A percentile compares a stretch with the other conserved stretches of the same genome.
Conservation (phyloP, 257 asterid species). For the Nicotiana knightiana region DNA sequence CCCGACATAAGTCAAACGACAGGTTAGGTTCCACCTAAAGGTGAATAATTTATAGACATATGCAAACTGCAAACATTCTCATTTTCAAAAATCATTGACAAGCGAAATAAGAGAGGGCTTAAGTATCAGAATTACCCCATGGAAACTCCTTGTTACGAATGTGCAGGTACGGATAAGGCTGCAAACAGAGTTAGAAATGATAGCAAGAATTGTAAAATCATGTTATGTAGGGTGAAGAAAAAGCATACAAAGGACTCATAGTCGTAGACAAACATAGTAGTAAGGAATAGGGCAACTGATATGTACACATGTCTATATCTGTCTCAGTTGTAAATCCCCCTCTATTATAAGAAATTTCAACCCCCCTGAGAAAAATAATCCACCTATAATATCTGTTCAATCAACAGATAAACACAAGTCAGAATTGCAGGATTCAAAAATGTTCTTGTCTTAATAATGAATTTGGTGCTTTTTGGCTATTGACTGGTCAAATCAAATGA, state of each 20-base stretch:
- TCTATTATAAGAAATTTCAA: neutral
- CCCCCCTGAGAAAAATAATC: neutral
- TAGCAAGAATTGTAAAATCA: neutral
- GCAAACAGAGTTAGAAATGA: slow-evolving; percentile 18
- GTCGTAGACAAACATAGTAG: neutral
- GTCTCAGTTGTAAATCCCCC: neutral
- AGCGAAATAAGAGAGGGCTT: neutral
- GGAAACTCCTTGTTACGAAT: slow-evolving; percentile 81
- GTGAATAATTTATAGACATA: neutral
- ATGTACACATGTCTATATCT: neutral
- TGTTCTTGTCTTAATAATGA: too few relatives aligned
- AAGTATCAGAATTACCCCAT: slow-evolving; percentile 41
- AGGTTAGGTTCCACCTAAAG: neutral
- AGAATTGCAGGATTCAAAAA: neutral
- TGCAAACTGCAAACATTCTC: neutral
- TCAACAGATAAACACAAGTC: neutral
- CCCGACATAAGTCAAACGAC: too few relatives aligned
- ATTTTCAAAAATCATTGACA: neutral
- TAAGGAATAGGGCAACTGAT: neutral
- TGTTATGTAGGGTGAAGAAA: neutral
- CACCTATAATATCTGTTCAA: neutral
- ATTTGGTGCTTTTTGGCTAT: too few relatives aligned
- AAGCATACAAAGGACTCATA: neutral
- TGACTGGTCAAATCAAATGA: too few relatives aligned
- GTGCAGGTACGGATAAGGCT: slow-evolving; percentile 69